Evolutionary conservation across 805 yeast species (phyloP).

Genomic region (Myxozyma sirexii): DNA sequence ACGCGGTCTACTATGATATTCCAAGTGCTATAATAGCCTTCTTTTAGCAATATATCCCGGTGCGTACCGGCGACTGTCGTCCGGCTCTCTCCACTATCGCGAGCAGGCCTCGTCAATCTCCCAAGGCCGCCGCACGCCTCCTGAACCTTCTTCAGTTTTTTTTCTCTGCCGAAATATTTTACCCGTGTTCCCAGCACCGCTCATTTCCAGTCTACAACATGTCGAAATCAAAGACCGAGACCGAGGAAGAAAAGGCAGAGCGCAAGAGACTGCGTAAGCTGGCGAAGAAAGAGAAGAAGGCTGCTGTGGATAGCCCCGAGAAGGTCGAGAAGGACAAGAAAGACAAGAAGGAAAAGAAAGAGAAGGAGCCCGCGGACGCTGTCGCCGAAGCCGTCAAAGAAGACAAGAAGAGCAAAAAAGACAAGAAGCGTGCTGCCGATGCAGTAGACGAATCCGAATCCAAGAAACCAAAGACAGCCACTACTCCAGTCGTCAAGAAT

Average conservation of each 20-base stretch:
- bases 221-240: constrained; percentile 23
- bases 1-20: too few species aligned
- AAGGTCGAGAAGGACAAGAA: constrained; percentile 41
- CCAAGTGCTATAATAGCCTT: too few species aligned
- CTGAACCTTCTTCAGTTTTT: constrained; percentile 7
- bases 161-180: background rate
- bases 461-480: constrained; percentile 12
- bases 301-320: constrained; percentile 45
- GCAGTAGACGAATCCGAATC: constrained; percentile 37
- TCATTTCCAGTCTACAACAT: background rate
- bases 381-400: constrained; percentile 28
- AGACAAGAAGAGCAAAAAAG: constrained; percentile 35
- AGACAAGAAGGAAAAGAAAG: constrained; percentile 38
- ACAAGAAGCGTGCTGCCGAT: constrained; percentile 37
- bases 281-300: constrained; percentile 46
- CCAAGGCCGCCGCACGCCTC: constrained; percentile 13
- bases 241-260: constrained; percentile 38
- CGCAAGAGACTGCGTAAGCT: constrained; percentile 39
- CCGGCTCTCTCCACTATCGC: background rate
- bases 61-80: too few species aligned
- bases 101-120: background rate
- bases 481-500: constrained; percentile 44
- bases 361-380: constrained; percentile 41
- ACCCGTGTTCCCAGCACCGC: background rate
- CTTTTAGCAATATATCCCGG: too few species aligned